Conservation (phyloP, 75 land plant genomes). For the Chamaecyparis obtusa region DNA sequence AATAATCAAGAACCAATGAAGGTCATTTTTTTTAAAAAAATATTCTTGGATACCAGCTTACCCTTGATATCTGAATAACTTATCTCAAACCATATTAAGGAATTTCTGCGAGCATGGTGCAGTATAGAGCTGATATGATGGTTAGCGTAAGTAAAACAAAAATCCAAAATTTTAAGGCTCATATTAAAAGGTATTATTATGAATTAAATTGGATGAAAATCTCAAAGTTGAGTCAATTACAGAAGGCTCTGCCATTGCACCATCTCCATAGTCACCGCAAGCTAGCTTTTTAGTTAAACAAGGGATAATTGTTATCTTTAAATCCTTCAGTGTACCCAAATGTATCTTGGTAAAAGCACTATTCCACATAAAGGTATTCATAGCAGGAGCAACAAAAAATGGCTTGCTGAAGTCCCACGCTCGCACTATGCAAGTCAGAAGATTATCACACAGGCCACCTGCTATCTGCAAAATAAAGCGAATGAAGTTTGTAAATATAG, state of each 20-base stretch:
- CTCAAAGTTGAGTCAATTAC: constrained; percentile 42
- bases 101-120: background rate
- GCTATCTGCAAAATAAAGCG: constrained; percentile 25
- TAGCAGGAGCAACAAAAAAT: constrained; percentile 48
- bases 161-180: background rate
- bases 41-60: background rate
- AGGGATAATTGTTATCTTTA: constrained; percentile 35
- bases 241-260: constrained; percentile 57
- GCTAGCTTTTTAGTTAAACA: constrained; percentile 43
- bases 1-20: background rate
- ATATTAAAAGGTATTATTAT: background rate
- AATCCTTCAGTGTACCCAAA: constrained; percentile 22
- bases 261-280: constrained; percentile 50
- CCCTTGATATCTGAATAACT: background rate
- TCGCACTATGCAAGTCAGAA: constrained; percentile 47
- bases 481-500: background rate
- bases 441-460: constrained; percentile 52
- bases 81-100: background rate
- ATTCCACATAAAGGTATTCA: constrained; percentile 58
- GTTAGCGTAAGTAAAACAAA: background rate
- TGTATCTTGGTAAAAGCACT: constrained; percentile 41
- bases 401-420: constrained; percentile 57
- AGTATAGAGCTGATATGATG: background rate
- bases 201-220: constrained; percentile 11
- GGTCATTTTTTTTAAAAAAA: background rate